A percentile compares a stretch with the other conserved stretches of the same genome.
Conservation (phyloP, 371 early-diverging fungal genomes). For the Saksenaea vasiformis region DNA sequence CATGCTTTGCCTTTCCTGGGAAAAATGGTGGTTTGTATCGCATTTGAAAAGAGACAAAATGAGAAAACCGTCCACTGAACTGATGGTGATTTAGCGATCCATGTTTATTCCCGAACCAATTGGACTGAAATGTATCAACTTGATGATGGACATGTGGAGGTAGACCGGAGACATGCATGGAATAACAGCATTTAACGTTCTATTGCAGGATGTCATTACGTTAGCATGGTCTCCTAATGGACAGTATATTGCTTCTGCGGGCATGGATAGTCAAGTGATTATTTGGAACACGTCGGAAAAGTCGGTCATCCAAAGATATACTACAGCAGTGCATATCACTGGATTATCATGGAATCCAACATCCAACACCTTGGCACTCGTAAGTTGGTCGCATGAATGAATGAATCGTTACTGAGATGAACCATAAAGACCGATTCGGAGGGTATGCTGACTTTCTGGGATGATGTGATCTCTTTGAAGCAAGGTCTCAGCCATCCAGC, state of each 20-base stretch:
- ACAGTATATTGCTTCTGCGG: constrained; percentile 47
- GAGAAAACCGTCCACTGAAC: not conserved
- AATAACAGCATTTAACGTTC: no score
- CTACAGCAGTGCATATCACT: constrained; percentile 25
- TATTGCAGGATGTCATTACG: constrained; percentile 33
- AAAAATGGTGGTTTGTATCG: constrained; percentile 30
- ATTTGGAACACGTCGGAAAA: constrained; percentile 54
- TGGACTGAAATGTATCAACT: constrained; percentile 47
- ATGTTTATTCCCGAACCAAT: constrained; percentile 31
- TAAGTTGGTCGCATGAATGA: constrained; percentile 17
- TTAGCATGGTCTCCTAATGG: constrained; percentile 69
- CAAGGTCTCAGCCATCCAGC: not conserved
- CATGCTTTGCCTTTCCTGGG: constrained; percentile 60
- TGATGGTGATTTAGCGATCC: constrained; percentile 28
- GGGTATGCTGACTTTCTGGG: constrained; percentile 16
- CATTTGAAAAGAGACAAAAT: not conserved
- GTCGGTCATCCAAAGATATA: constrained; percentile 21
- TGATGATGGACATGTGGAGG: constrained; percentile 38
- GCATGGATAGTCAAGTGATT: constrained; percentile 39
- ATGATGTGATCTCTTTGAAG: constrained; percentile 1
- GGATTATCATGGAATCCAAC: constrained; percentile 59
- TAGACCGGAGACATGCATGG: constrained; percentile 5
- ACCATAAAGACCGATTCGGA: constrained; percentile 8
- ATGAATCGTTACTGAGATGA: not conserved
- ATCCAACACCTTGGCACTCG: constrained; percentile 48